A percentile compares a stretch with the other conserved stretches of the same genome.
phyloP scores from a whole-genome alignment of 768 basidiomycete genomes.

The Chalciporus piperatus region DNA sequence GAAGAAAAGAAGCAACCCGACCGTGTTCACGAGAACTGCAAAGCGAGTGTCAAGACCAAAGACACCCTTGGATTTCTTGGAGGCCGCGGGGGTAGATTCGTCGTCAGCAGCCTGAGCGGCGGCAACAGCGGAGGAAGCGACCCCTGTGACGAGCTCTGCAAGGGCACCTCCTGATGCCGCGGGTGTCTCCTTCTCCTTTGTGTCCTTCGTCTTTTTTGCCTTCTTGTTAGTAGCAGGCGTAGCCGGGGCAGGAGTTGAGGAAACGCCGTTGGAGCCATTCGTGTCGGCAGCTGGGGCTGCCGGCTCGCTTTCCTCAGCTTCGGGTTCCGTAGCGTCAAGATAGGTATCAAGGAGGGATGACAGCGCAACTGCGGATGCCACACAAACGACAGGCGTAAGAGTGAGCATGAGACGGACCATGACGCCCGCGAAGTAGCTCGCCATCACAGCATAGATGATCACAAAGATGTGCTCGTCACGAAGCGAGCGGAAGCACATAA shows the following conservation, averaged over 20 bases:
- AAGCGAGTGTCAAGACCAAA: constrained; percentile 84
- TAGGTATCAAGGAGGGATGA: constrained; percentile 88
- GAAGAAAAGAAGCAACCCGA: constrained; percentile 82
- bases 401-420: constrained; percentile 99
- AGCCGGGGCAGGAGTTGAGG: constrained; percentile 29
- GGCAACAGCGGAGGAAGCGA: constrained; percentile 30
- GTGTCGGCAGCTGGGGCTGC: constrained; percentile 1
- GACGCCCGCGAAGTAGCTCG: constrained; percentile 98
- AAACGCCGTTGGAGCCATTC: constrained; percentile 13
- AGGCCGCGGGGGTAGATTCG: constrained; percentile 5
- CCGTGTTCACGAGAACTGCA: constrained; percentile 67
- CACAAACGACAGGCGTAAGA: constrained; percentile 95
- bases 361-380: constrained; percentile 86
- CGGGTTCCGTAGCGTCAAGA: constrained; percentile 80
- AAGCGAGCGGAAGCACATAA: constrained; percentile 90
- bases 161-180: constrained; percentile 35
- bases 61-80: constrained; percentile 51
- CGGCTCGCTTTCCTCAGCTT: constrained; percentile 14
- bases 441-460: constrained; percentile 94
- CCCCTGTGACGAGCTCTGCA: constrained; percentile 42
- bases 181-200: constrained; percentile 41
- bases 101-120: constrained; percentile 18
- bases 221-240: constrained; percentile 32
- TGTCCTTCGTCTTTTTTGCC: constrained; percentile 56
- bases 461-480: constrained; percentile 98